These are phyloP conservation scores for Fusarium albidum DNA, from an alignment of 2,329 filamentous ascomycete genomes.

Conservation along the genomic window DNA sequence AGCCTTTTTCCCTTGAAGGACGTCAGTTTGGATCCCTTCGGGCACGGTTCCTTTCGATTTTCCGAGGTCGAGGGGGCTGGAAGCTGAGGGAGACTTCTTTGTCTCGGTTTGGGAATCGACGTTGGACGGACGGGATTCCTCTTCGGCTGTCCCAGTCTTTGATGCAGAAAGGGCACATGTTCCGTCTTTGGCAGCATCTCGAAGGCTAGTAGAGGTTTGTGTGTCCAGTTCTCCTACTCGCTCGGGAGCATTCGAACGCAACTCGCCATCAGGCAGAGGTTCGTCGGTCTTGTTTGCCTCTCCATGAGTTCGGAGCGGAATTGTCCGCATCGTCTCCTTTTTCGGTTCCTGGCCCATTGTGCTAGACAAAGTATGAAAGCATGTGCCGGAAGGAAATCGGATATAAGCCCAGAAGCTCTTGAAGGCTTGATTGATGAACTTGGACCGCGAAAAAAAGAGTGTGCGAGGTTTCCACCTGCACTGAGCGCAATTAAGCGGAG, in stretches of 20 bases:
- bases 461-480: neutral
- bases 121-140: neutral
- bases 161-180: neutral
- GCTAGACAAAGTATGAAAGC: slow-evolving; percentile 1
- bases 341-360: slow-evolving; percentile 19
- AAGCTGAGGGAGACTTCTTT: neutral
- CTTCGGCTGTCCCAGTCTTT: neutral
- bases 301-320: slow-evolving; percentile 11
- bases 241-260: neutral
- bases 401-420: slow-evolving; percentile 15
- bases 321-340: slow-evolving; percentile 14
- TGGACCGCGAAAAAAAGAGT: neutral
- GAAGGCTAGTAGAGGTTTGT: neutral
- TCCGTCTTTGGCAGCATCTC: slow-evolving; percentile 1
- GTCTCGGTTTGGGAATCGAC: neutral
- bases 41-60: neutral
- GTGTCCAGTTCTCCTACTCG: neutral
- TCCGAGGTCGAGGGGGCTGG: neutral
- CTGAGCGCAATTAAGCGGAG: neutral
- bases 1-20: slow-evolving; percentile 6
- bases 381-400: slow-evolving; percentile 24
- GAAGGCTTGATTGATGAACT: neutral
- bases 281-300: slow-evolving; percentile 12
- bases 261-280: neutral
- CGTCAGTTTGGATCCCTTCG: neutral